Base-by-base conservation (phyloP, 1,139 yeast species). In the Nakaseomyces kungkrabaensis region DNA sequence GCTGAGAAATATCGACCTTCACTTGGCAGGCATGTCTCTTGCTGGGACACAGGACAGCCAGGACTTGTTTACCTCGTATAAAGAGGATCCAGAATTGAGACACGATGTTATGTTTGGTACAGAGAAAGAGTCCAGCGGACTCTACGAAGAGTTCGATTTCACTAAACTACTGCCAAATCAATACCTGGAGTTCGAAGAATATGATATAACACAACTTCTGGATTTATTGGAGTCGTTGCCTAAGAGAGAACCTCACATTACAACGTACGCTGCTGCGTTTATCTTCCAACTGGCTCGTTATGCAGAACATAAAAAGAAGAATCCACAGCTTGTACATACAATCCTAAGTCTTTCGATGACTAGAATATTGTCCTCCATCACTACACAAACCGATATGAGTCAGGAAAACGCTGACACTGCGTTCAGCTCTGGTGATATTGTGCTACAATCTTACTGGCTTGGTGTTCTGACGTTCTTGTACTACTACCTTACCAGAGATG, bases 401-500 rank as follows among this genome's bases (percentile, higher is more conserved):
- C 52, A 46, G 7, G 53, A 59, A 2, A 50, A 60, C 0, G 77
- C 76, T 54, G 50, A 49, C 13, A 49, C 55, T 7, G 46, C 51
- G 26, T 54, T 50, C 11, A 49, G 44, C 10, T 47, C 55, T 7
- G 83, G 85, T 25, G 90, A 85, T 61, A 81, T 85, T 50, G 86
- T 84, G 8, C 65, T 76, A 37, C 74, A 82, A 51, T 81, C 90
- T 54, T 84, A 83, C 61, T 84, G 92, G 90, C 72, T 85, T 40
- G 77, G 88, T 4, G 79, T 79, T 10, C 62, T 82, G 42, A 85
- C 83, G 55, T 82, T 81, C 58, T 65, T 85, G 50, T 84, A 81
- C 60, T 84, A 79, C 60, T 84, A 82, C 62, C 64, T 84, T 37
- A 66, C 75, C 48, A 77, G 81, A 54, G 82, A 77, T 57, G 76